Percentiles rank a stretch among this genome's conserved stretches.
These are phyloP conservation scores for Laburnicola sp. DNA, from an alignment of 2,329 filamentous ascomycete genomes.

Conservation along the genomic window DNA sequence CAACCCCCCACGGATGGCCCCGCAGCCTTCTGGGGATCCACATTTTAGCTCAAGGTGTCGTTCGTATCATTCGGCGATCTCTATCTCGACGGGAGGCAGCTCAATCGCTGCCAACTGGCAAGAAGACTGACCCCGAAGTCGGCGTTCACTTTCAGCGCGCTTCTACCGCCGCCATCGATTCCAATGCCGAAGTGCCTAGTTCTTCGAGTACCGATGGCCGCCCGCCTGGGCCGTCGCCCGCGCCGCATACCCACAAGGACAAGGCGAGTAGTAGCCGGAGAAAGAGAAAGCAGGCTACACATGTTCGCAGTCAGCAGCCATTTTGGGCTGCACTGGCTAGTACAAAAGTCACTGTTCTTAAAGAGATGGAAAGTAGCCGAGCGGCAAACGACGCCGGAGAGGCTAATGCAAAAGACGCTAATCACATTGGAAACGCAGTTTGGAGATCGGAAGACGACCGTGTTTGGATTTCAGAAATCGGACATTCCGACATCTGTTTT, in stretches of 20 bases:
- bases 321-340: slow-evolving; percentile 93
- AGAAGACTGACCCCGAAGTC: slow-evolving; percentile 63
- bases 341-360: slow-evolving; percentile 94
- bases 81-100: slow-evolving; percentile 43
- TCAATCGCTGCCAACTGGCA: slow-evolving; percentile 40
- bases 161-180: slow-evolving; percentile 39
- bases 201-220: slow-evolving; percentile 52
- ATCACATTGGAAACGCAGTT: slow-evolving; percentile 74
- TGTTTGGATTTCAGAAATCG: slow-evolving; percentile 81
- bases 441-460: slow-evolving; percentile 70
- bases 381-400: slow-evolving; percentile 72
- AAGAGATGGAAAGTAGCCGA: slow-evolving; percentile 72
- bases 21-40: slow-evolving; percentile 72
- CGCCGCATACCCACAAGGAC: slow-evolving; percentile 58
- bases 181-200: slow-evolving; percentile 56
- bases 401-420: slow-evolving; percentile 74
- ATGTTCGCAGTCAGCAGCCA: slow-evolving; percentile 86
- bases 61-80: slow-evolving; percentile 65
- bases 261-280: slow-evolving; percentile 73
- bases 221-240: slow-evolving; percentile 56
- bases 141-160: slow-evolving; percentile 45
- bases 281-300: slow-evolving; percentile 86
- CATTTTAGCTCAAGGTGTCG: slow-evolving; percentile 72
- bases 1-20: slow-evolving; percentile 63
- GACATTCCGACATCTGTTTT: slow-evolving; percentile 76